Evolutionary conservation across 352 stramenopile genomes (phyloP).

Genomic region (Globisporangium paddicum): DNA sequence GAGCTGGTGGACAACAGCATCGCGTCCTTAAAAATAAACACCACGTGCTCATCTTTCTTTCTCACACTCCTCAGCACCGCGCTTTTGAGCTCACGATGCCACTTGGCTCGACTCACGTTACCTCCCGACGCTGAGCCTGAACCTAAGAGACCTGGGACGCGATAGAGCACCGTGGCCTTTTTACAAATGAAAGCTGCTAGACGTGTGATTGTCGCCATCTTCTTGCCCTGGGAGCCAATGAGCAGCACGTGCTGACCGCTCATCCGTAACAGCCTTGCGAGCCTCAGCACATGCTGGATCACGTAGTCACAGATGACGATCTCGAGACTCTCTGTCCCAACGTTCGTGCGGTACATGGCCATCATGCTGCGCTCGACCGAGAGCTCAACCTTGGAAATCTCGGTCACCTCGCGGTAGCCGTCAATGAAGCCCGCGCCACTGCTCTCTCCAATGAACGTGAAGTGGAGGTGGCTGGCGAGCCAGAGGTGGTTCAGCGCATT

Average conservation of each 20-base stretch:
- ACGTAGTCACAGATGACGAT: slow-evolving; percentile 50
- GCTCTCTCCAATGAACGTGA: slow-evolving; percentile 51
- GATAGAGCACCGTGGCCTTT: slow-evolving; percentile 25
- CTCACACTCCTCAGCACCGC: slow-evolving; percentile 41
- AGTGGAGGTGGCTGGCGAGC: slow-evolving; percentile 44
- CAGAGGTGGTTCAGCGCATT: slow-evolving; percentile 23
- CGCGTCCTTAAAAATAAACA: slow-evolving; percentile 60
- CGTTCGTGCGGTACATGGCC: slow-evolving; percentile 33
- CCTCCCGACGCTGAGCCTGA: not conserved
- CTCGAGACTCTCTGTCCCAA: slow-evolving; percentile 30
- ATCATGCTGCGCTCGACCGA: slow-evolving; percentile 58
- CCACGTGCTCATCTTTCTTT: slow-evolving; percentile 25
- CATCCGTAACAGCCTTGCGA: slow-evolving; percentile 41
- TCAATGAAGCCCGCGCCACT: slow-evolving; percentile 30
- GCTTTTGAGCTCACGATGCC: slow-evolving; percentile 31
- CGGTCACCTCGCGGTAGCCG: slow-evolving; percentile 52
- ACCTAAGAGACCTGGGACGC: slow-evolving; percentile 6
- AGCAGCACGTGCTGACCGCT: slow-evolving; percentile 35
- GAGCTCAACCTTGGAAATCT: slow-evolving; percentile 45
- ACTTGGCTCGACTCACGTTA: slow-evolving; percentile 8
- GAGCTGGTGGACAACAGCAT: slow-evolving; percentile 12
- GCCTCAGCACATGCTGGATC: slow-evolving; percentile 48
- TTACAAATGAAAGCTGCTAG: slow-evolving; percentile 55
- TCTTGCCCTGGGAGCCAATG: slow-evolving; percentile 36
- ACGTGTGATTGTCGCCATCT: slow-evolving; percentile 46